Evolutionary conservation across 2,329 filamentous ascomycete genomes (phyloP).

Genomic region (Pseudonectria buxi): DNA sequence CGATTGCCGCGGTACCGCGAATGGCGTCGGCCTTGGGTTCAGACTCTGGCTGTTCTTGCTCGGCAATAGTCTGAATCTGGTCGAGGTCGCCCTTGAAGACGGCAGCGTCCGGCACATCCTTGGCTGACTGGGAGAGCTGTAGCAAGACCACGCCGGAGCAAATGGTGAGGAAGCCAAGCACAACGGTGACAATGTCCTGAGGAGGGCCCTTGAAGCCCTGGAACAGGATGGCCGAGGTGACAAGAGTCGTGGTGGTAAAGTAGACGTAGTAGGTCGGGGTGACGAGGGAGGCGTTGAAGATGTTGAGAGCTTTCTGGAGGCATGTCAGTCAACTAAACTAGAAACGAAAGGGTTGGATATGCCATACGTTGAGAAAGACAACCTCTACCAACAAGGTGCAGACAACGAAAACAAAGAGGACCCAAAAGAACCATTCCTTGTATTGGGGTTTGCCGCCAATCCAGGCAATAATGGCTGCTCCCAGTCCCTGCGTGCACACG

Average conservation of each 20-base stretch:
- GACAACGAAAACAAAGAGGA: conserved; percentile 85
- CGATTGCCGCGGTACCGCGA: conserved; percentile 79
- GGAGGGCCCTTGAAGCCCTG: conserved; percentile 85
- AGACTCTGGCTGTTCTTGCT: conserved; percentile 91
- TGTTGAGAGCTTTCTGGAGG: conserved; percentile 89
- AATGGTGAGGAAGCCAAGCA: conserved; percentile 90
- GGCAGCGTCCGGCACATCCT: conserved; percentile 89
- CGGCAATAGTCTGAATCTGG: conserved; percentile 89
- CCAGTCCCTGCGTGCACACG: conserved; percentile 87
- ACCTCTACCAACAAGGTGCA: conserved; percentile 88
- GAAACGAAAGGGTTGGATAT: background rate
- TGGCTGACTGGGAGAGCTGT: conserved; percentile 96
- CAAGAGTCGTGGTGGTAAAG: conserved; percentile 92
- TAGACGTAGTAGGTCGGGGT: conserved; percentile 98
- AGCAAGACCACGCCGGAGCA: conserved; percentile 87
- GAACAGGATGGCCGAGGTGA: conserved; percentile 89
- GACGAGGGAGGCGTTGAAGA: conserved; percentile 94
- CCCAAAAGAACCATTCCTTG: conserved; percentile 95
- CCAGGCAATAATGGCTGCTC: conserved; percentile 84
- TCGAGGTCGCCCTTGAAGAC: conserved; percentile 90
- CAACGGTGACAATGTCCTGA: conserved; percentile 75
- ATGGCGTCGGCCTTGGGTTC: conserved; percentile 97
- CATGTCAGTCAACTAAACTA: conserved; percentile 25
- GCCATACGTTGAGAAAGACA: conserved; percentile 85
- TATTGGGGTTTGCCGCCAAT: conserved; percentile 78